Percentiles rank a stretch among this genome's conserved stretches.
Conservation (phyloP, 2,329 filamentous ascomycete species). For the Gyromitra esculenta region DNA sequence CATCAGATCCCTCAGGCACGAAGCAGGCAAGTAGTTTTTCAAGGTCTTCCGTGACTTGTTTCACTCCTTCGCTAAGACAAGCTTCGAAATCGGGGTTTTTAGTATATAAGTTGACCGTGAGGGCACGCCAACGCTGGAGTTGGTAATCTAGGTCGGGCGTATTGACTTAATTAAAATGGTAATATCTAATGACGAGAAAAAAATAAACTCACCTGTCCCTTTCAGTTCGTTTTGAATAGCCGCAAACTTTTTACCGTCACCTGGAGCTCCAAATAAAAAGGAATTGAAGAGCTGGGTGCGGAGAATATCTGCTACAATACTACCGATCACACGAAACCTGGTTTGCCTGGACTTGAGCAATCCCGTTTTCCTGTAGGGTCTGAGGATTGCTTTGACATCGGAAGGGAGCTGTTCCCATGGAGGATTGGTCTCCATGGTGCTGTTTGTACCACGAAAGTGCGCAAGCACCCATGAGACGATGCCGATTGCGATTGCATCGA, state of each 20-base stretch:
- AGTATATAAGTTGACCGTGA: slow-evolving; percentile 18
- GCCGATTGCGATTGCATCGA: background rate
- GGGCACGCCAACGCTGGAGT: slow-evolving; percentile 33
- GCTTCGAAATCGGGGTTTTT: slow-evolving; percentile 5
- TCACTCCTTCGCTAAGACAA: background rate
- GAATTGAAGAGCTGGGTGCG: background rate
- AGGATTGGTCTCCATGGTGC: background rate
- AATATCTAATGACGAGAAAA: background rate
- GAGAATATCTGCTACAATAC: background rate
- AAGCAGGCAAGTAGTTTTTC: background rate
- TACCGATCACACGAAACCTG: background rate
- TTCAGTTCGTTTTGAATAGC: background rate
- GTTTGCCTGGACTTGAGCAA: background rate
- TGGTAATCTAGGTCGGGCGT: slow-evolving; percentile 7
- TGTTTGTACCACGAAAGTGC: background rate
- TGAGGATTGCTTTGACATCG: background rate
- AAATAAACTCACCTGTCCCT: slow-evolving; percentile 14
- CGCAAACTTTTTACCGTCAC: background rate
- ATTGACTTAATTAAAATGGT: background rate
- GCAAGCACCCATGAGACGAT: background rate
- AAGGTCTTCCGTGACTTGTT: background rate
- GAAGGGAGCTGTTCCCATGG: background rate
- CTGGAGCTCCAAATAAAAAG: slow-evolving; percentile 7
- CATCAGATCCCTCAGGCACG: background rate
- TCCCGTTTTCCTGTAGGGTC: background rate